Percentiles rank a stretch among this genome's conserved stretches.
Conservation (phyloP, 2,329 filamentous ascomycete genomes). For the Coniochaeta sp. region DNA sequence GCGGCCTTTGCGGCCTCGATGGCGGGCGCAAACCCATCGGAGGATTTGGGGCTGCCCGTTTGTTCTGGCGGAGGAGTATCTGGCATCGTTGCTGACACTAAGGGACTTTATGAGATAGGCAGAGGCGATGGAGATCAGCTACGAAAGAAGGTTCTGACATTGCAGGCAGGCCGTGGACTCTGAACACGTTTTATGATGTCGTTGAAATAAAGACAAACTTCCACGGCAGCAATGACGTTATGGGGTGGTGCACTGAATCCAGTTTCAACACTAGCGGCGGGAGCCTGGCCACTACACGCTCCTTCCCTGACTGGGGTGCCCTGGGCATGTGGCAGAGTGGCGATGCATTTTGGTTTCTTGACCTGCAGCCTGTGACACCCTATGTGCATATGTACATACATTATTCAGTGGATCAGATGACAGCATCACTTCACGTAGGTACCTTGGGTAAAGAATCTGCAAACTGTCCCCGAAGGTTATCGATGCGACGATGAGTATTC, state of each 20-base stretch:
- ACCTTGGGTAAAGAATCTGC: no score
- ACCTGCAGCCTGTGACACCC: no score
- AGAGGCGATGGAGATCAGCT: not conserved
- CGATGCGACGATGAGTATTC: no score
- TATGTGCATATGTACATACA: no score
- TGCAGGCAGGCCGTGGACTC: not conserved
- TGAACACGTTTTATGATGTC: not conserved
- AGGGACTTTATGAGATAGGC: not conserved
- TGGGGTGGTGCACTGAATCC: not conserved
- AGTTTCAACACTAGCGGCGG: not conserved
- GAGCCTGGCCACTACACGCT: not conserved
- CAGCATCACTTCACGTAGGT: no score
- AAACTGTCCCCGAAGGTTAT: no score
- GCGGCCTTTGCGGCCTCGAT: constrained; percentile 3
- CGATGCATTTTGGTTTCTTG: no score
- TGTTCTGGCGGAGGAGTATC: not conserved
- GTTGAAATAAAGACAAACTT: not conserved
- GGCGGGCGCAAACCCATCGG: not conserved
- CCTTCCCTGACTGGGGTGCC: not conserved
- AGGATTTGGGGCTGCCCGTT: not conserved
- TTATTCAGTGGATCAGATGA: no score
- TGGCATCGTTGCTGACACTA: not conserved
- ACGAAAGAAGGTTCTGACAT: not conserved
- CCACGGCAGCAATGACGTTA: not conserved
- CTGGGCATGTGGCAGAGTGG: no score